phyloP scores from a whole-genome alignment of 2,329 filamentous ascomycete genomes.

The Colletotrichum costaricense region DNA sequence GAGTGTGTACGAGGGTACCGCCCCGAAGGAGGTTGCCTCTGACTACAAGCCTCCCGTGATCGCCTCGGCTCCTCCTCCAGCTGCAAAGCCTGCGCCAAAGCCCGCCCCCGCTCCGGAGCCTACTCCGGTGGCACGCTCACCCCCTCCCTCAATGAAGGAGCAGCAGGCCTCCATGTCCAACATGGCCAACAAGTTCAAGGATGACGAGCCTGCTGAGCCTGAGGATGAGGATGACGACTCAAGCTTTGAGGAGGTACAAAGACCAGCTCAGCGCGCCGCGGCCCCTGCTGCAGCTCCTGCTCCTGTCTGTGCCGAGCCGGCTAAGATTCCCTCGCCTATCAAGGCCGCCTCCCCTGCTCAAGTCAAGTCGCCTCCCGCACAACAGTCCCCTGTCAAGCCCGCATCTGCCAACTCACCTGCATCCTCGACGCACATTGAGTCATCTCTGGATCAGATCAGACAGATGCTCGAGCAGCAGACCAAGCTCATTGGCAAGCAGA shows the following conservation, averaged over 20 bases:
- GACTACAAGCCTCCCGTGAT: conserved; percentile 71
- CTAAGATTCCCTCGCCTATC: conserved; percentile 57
- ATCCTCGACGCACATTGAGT: conserved; percentile 60
- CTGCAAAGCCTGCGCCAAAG: conserved; percentile 62
- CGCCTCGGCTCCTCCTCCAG: conserved; percentile 55
- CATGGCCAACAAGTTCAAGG: conserved; percentile 88
- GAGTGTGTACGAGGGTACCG: conserved; percentile 87
- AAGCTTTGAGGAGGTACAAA: conserved; percentile 87
- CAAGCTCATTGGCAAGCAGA: conserved; percentile 81
- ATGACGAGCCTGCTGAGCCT: conserved; percentile 70
- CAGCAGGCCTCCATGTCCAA: conserved; percentile 89
- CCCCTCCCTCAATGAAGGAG: conserved; percentile 79
- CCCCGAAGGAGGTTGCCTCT: conserved; percentile 79
- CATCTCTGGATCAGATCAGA: conserved; percentile 81
- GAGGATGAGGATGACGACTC: conserved; percentile 76
- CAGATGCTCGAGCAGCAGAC: conserved; percentile 81
- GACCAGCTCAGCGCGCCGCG: conserved; percentile 73
- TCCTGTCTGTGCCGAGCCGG: conserved; percentile 50
- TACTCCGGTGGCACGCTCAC: conserved; percentile 50
- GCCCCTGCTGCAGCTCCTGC: conserved; percentile 43
- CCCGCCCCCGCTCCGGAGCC: conserved; percentile 63
- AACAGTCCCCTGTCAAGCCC: conserved; percentile 31
- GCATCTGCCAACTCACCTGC: conserved; percentile 40
- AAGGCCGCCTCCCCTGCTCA: conserved; percentile 51
- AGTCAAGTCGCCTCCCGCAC: conserved; percentile 36